Conservation (phyloP, 1,284 basidiomycete species). For the Sphaerobolus stellatus region DNA sequence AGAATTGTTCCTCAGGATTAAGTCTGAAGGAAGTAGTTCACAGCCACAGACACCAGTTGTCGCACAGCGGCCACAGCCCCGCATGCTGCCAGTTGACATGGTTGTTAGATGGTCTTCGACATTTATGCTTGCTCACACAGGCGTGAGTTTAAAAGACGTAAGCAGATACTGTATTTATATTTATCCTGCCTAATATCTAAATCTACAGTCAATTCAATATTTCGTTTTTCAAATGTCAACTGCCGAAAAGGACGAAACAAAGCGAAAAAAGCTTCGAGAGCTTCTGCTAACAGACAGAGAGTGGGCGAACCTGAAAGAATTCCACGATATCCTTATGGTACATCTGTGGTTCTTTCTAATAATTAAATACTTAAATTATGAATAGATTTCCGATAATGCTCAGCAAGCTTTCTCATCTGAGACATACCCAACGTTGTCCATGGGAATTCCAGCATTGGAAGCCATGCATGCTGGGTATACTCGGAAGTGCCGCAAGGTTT, state of each 20-base stretch:
- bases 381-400: constrained; percentile 34
- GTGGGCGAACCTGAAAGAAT: constrained; percentile 30
- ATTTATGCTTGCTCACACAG: constrained; percentile 36
- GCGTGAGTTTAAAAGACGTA: constrained; percentile 22
- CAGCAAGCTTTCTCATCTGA: constrained; percentile 44
- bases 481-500: not conserved
- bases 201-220: constrained; percentile 13
- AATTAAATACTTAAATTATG: not conserved
- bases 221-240: constrained; percentile 32
- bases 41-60: no score
- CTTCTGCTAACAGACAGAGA: constrained; percentile 30
- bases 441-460: constrained; percentile 36
- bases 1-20: constrained; percentile 27
- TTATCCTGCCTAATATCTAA: constrained; percentile 1
- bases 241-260: constrained; percentile 27
- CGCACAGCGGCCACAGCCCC: constrained; percentile 11
- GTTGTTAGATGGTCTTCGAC: constrained; percentile 42
- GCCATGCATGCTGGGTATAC: constrained; percentile 33
- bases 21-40: no score
- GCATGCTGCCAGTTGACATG: constrained; percentile 38
- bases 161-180: constrained; percentile 14
- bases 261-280: constrained; percentile 26
- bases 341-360: constrained; percentile 11
- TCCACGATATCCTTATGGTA: constrained; percentile 33
- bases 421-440: constrained; percentile 27